Base-by-base conservation (phyloP, 345 rosid genomes). In the Salix viminalis region DNA sequence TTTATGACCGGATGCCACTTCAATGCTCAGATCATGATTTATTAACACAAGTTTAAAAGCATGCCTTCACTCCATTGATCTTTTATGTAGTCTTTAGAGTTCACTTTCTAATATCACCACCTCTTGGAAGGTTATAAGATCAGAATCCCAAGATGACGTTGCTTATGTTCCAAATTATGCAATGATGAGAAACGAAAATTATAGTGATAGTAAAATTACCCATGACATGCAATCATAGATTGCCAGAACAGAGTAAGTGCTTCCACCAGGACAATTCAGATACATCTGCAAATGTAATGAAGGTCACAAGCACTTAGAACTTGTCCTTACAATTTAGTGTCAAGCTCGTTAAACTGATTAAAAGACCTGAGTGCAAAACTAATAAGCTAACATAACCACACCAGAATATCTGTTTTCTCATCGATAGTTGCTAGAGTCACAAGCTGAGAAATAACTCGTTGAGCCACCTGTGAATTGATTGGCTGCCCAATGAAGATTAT, bases 191-290 rank as follows among this genome's bases (percentile, higher is more conserved):
- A 0, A 73, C 24, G 42, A 69, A 60, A n/a, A 36, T 24, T 18
- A 41, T 11, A 73, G 13, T 9, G 26, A 52, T 36, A 67, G 41
- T 70, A 70, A 70, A 80, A 76, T 77, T 84, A 93, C 99, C 97
- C 94, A 93, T 58, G 93, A 93, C 94, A 93, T 93, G 89, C 98
- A 91, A 80, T 96, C 99, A 84, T 96, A 96, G 67, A 93, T 91
- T 67, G 94, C 98, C 86, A 96, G 70, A 73, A 93, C 92, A 4
- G 97, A 89, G 86, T 92, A 91, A 6, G 90, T 88, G 81, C 96
- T 96, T 72, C 99, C 99, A 69, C 99, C 98, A 1, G 98, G 98
- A 76, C 97, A 89, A 84, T 96, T 96, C 83, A 93, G 74, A 81
- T 93, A 96, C 65, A 95, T 66, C 99, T 91, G 89, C 72, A 71